Conservation (phyloP, 176 grass and related monocot genomes). For the Carex cristatella region DNA sequence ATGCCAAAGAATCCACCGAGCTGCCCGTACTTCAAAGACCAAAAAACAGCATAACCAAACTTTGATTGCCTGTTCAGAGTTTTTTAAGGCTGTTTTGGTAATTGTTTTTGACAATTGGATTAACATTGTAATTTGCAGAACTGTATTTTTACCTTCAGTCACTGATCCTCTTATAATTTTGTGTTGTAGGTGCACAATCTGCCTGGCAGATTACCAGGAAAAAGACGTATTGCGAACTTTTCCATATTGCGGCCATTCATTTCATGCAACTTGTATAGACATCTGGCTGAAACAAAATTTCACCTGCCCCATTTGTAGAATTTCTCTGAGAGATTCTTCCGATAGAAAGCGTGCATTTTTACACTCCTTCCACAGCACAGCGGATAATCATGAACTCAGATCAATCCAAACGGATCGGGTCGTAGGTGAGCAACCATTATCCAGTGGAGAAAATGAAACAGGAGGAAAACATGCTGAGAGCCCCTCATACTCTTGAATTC, state of each 20-base stretch:
- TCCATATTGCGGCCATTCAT: conserved; percentile 72
- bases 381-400: conserved; percentile 39
- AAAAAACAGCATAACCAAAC: background rate
- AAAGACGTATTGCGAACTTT: conserved; percentile 55
- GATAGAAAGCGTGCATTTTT: conserved; percentile 47
- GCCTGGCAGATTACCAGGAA: conserved; percentile 78
- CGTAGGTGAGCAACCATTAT: conserved; percentile 16
- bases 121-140: conserved; percentile 27
- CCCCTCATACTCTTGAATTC: conserved; percentile 25
- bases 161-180: background rate
- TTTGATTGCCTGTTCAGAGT: background rate
- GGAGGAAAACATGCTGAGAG: conserved; percentile 39
- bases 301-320: conserved; percentile 94
- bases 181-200: conserved; percentile 36
- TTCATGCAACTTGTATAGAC: conserved; percentile 79
- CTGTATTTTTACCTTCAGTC: background rate
- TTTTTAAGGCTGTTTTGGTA: background rate
- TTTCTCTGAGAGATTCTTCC: conserved; percentile 63
- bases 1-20: background rate
- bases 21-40: background rate
- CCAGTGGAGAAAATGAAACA: conserved; percentile 17
- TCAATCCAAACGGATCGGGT: conserved; percentile 38
- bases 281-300: conserved; percentile 81
- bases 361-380: conserved; percentile 27
- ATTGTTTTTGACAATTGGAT: background rate